Base-by-base conservation (phyloP, 192 early-diverging fungal species). In the Phlyctochytrium bullatum region DNA sequence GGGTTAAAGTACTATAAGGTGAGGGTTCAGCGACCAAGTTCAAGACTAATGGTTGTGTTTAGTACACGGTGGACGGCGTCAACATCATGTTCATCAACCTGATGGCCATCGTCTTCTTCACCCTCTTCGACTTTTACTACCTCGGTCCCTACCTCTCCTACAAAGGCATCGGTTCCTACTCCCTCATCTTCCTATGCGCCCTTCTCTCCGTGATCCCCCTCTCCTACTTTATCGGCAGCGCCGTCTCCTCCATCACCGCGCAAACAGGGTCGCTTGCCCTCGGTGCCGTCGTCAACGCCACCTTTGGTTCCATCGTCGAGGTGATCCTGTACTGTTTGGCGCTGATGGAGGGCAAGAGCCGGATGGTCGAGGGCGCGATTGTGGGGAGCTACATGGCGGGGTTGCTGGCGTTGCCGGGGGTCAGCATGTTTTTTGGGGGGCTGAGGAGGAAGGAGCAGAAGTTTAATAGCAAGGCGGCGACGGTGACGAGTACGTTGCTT, bases 21-120 rank as follows among this genome's bases (percentile, higher is more conserved):
- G 33, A n/a, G 20, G 31, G 12, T 29, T 16, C 10, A 23, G 28
- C 0, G 23, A 0, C 0, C 32, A 23, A 1, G 23, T 0, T 28
- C 51, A 12, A 17, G 0, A 34, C 28, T 24, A 34, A 32, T 34
- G 12, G 4, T 34, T 62, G 14, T 62, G 27, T 62, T 33, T 33
- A 69, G 78, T 96, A 93, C 78, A 97, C 95, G 0, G 85, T 92
- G 24, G 93, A 95, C 35, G 97, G 97, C 29, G 89, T 96, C 81
- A 98, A 97, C 82, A 93, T 98, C 64, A 88, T 97, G 61, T 90
- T 98, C 73, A 91, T 97, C 80, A 95, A 98, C 75, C 75, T 95
- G 74, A 79, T 96, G 36, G 84, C 88, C 0, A 64, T 97, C 0
- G 89, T 93, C 0, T 74, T 90, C 28, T 95, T 97, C 72, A 88